phyloP scores from a whole-genome alignment of 768 basidiomycete species.

The Termitomyces sp. region DNA sequence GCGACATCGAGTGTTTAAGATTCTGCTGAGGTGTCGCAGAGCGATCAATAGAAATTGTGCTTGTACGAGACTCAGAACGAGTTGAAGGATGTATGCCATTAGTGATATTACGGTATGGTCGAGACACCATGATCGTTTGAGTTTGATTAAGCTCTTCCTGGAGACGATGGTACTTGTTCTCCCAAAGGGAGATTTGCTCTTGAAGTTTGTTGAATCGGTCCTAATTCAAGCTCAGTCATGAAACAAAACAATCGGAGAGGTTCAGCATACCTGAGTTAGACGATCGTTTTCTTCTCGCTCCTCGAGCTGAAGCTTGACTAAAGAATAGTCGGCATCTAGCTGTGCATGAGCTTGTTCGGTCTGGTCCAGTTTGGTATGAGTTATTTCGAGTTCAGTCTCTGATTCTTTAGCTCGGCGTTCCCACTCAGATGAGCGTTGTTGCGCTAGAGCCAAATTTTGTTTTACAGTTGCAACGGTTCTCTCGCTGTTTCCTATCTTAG shows the following conservation, averaged over 20 bases:
- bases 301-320: conserved; percentile 66
- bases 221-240: conserved; percentile 27
- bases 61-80: conserved; percentile 73
- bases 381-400: conserved; percentile 56
- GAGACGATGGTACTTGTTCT: conserved; percentile 50
- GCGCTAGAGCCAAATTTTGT: conserved; percentile 63
- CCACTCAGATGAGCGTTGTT: conserved; percentile 79
- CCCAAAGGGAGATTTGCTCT: conserved; percentile 59
- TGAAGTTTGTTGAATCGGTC: conserved; percentile 65
- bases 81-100: conserved; percentile 42
- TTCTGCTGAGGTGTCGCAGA: conserved; percentile 45
- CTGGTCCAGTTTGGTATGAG: conserved; percentile 57
- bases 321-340: conserved; percentile 64
- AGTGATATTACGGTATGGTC: conserved; percentile 32
- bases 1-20: conserved; percentile 24
- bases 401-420: conserved; percentile 71
- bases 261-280: conserved; percentile 47
- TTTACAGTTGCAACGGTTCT: conserved; percentile 49
- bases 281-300: conserved; percentile 71
- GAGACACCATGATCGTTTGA: conserved; percentile 22
- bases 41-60: conserved; percentile 51
- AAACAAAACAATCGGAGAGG: neutral
- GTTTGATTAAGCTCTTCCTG: conserved; percentile 55
- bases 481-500: conserved; percentile 54
- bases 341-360: conserved; percentile 59